Conservation (phyloP, 371 early-diverging fungal genomes). For the Catenaria anguillulae region DNA sequence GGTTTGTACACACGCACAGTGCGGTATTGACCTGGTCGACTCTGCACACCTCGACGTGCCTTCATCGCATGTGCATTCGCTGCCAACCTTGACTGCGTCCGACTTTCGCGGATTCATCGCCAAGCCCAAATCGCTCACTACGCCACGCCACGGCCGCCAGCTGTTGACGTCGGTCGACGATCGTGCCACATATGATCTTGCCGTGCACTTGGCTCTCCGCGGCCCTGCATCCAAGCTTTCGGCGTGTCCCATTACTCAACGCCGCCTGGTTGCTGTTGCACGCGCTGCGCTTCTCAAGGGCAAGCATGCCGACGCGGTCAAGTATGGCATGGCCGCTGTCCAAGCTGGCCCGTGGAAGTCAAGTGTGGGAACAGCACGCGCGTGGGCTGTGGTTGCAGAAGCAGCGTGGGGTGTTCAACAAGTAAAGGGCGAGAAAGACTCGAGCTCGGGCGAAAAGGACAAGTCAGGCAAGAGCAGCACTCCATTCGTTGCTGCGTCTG, state of each 20-base stretch:
- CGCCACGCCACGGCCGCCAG: slow-evolving; percentile 11
- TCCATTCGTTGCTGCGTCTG: too few species aligned
- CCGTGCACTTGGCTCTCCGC: slow-evolving; percentile 26
- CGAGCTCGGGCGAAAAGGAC: too few species aligned
- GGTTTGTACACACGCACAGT: slow-evolving; percentile 17
- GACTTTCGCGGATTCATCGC: slow-evolving; percentile 18
- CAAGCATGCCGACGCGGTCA: background rate
- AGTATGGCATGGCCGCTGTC: too few species aligned
- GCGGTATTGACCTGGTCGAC: slow-evolving; percentile 27
- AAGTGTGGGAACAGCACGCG: too few species aligned
- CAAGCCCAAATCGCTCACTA: slow-evolving; percentile 18
- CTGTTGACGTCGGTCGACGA: slow-evolving; percentile 16
- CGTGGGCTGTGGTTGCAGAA: background rate
- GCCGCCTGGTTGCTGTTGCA: background rate
- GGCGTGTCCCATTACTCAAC: background rate
- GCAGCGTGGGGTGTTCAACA: too few species aligned
- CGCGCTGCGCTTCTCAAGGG: background rate
- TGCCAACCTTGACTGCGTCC: slow-evolving; percentile 13
- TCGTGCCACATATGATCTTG: slow-evolving; percentile 22
- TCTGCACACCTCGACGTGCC: slow-evolving; percentile 22
- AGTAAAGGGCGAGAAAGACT: too few species aligned
- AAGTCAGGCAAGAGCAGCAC: too few species aligned
- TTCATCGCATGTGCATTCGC: too few species aligned
- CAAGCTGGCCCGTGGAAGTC: too few species aligned
- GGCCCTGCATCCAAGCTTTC: slow-evolving; percentile 16